phyloP scores from a whole-genome alignment of 805 yeast species.

The Candida coleopterorum region DNA sequence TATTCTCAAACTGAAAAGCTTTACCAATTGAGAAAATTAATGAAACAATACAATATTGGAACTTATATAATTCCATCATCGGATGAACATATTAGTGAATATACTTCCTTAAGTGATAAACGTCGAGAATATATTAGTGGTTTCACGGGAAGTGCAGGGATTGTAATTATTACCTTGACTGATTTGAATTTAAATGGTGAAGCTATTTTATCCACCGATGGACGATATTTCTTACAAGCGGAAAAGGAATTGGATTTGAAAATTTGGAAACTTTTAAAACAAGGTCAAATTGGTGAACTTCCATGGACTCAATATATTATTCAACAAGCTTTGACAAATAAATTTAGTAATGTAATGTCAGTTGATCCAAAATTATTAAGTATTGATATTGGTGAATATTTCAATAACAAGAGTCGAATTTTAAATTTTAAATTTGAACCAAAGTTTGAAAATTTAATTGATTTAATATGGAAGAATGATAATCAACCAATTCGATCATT shows the following conservation, averaged over 20 bases:
- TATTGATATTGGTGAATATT: conserved; percentile 39
- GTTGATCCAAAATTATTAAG: conserved; percentile 78
- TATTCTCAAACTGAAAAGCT: conserved; percentile 59
- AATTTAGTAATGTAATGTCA: conserved; percentile 55
- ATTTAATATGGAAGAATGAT: conserved; percentile 30
- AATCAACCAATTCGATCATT: conserved; percentile 30
- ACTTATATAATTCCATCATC: conserved; percentile 81
- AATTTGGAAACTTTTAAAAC: conserved; percentile 73
- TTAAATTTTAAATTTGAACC: conserved; percentile 25
- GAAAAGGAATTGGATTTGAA: conserved; percentile 69
- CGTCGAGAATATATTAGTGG: conserved; percentile 81
- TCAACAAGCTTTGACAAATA: conserved; percentile 50
- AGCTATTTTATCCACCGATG: conserved; percentile 88
- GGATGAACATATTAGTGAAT: conserved; percentile 92
- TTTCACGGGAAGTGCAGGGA: conserved; percentile 90
- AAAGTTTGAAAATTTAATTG: conserved; percentile 29
- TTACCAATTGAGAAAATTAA: conserved; percentile 52
- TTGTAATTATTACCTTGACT: conserved; percentile 69
- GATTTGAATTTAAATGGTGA: conserved; percentile 47
- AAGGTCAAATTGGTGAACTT: conserved; percentile 64
- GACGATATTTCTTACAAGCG: conserved; percentile 92
- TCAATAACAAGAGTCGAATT: conserved; percentile 18
- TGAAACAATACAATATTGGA: conserved; percentile 60
- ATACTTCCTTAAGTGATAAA: conserved; percentile 75
- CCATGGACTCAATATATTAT: conserved; percentile 75